Percentiles rank a stretch among this genome's conserved stretches.
phyloP scores from a whole-genome alignment of 139 green algal genomes.

The Haematococcus lacustris region DNA sequence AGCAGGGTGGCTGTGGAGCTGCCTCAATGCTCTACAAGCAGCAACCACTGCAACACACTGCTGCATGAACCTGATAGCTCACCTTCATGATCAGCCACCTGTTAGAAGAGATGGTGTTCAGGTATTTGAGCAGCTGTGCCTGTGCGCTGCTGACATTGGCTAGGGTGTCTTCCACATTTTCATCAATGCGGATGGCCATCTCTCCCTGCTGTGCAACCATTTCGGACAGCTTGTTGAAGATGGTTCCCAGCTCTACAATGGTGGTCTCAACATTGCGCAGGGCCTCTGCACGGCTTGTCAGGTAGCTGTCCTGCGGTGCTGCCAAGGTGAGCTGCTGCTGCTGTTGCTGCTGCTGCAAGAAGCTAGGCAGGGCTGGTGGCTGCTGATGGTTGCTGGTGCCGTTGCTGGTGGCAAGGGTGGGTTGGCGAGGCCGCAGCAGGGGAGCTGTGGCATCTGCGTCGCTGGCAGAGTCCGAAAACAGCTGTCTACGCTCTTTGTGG shows the following conservation, averaged over 20 bases:
- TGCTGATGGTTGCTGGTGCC: not conserved
- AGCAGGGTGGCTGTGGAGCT: too few species aligned
- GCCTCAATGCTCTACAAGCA: too few species aligned
- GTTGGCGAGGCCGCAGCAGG: slow-evolving; percentile 19
- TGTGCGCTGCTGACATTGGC: slow-evolving; percentile 92
- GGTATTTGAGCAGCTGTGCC: slow-evolving; percentile 92
- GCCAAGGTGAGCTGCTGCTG: slow-evolving; percentile 41
- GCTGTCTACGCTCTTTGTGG: slow-evolving; percentile 68
- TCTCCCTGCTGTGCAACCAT: slow-evolving; percentile 85
- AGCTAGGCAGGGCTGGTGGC: slow-evolving; percentile 17
- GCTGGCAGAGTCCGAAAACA: slow-evolving; percentile 62
- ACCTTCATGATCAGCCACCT: slow-evolving; percentile 63
- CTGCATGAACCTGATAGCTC: too few species aligned
- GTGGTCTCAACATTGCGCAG: slow-evolving; percentile 93
- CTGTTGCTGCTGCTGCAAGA: slow-evolving; percentile 34
- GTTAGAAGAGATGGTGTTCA: slow-evolving; percentile 89
- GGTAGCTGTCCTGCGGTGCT: slow-evolving; percentile 36
- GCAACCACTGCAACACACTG: too few species aligned
- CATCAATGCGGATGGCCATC: slow-evolving; percentile 92
- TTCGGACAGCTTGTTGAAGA: slow-evolving; percentile 94
- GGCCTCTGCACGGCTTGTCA: slow-evolving; percentile 54
- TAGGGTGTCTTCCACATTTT: slow-evolving; percentile 94
- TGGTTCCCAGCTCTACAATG: slow-evolving; percentile 94
- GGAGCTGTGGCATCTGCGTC: slow-evolving; percentile 28
- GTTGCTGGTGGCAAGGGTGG: slow-evolving; percentile 60